Conservation (phyloP, 805 yeast genomes). For the Candida fluviatilis region DNA sequence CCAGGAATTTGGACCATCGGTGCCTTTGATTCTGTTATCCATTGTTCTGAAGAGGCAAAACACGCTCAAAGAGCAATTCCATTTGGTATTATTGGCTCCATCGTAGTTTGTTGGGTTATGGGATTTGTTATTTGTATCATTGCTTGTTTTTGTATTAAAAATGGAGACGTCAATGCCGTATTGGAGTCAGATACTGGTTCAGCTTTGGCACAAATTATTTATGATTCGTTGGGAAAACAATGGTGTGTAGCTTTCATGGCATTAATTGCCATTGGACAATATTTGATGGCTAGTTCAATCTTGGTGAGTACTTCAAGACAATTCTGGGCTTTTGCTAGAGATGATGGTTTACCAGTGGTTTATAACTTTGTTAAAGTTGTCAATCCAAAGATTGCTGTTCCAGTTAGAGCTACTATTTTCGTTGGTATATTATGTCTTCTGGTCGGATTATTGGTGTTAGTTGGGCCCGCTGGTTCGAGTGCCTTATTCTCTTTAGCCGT, state of each 20-base stretch:
- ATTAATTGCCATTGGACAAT: conserved; percentile 55
- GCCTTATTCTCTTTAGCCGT: conserved; percentile 67
- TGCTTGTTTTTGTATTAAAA: conserved; percentile 51
- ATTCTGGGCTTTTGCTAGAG: conserved; percentile 74
- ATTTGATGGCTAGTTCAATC: conserved; percentile 63
- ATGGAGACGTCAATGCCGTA: conserved; percentile 38
- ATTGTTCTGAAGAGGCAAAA: conserved; percentile 67
- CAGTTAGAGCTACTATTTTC: conserved; percentile 58
- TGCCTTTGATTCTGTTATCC: conserved; percentile 68
- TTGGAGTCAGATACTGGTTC: conserved; percentile 47
- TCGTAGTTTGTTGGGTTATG: conserved; percentile 51
- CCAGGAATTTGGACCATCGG: conserved; percentile 76
- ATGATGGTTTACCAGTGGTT: conserved; percentile 67
- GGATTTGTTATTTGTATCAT: conserved; percentile 57
- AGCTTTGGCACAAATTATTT: conserved; percentile 62
- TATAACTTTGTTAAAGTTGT: conserved; percentile 51
- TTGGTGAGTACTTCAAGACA: conserved; percentile 66
- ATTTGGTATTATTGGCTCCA: conserved; percentile 57
- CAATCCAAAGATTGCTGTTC: conserved; percentile 53
- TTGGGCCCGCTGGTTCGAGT: conserved; percentile 50
- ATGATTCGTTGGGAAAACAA: conserved; percentile 56
- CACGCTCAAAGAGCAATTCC: conserved; percentile 64
- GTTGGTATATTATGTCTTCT: conserved; percentile 46
- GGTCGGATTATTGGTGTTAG: conserved; percentile 55
- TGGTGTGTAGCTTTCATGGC: conserved; percentile 67